These are phyloP conservation scores for Termitomyces sp. DNA, from an alignment of 768 basidiomycete species.

Conservation along the genomic window DNA sequence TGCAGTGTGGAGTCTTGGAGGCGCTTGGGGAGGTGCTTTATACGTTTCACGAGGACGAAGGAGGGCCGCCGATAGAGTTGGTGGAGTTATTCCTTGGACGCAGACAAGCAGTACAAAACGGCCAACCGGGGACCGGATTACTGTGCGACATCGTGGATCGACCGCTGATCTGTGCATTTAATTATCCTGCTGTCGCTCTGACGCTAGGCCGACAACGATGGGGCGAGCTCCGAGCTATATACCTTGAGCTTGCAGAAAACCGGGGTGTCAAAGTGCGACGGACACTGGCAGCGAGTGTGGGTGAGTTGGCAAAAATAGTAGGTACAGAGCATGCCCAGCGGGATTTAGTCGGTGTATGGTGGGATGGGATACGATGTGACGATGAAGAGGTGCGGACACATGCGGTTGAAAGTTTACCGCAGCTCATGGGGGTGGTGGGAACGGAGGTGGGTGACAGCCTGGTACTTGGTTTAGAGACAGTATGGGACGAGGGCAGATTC, in stretches of 20 bases:
- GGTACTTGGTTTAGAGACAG: slow-evolving; percentile 42
- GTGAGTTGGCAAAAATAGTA: slow-evolving; percentile 85
- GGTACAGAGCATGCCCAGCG: slow-evolving; percentile 61
- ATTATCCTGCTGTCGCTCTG: slow-evolving; percentile 87
- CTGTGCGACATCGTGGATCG: slow-evolving; percentile 68
- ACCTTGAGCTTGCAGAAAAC: slow-evolving; percentile 62
- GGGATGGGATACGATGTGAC: slow-evolving; percentile 47
- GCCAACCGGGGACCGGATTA: slow-evolving; percentile 31
- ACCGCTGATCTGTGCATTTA: slow-evolving; percentile 79
- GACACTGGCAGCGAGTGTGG: slow-evolving; percentile 84
- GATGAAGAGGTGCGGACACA: slow-evolving; percentile 74
- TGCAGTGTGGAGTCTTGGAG: slow-evolving; percentile 80
- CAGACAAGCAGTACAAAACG: slow-evolving; percentile 38
- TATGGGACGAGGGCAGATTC: slow-evolving; percentile 58
- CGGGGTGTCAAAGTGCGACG: slow-evolving; percentile 61
- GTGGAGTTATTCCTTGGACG: slow-evolving; percentile 75
- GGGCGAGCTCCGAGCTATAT: slow-evolving; percentile 65
- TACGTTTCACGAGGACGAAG: slow-evolving; percentile 64
- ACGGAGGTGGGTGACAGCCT: slow-evolving; percentile 39
- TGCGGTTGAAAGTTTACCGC: slow-evolving; percentile 61
- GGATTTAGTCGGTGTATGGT: slow-evolving; percentile 76
- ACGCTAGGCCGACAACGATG: slow-evolving; percentile 78
- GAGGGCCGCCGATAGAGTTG: slow-evolving; percentile 71
- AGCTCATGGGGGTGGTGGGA: slow-evolving; percentile 53
- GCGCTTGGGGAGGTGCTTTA: slow-evolving; percentile 87